Evolutionary conservation across 2,329 filamentous ascomycete species (phyloP), one percentile per base, ranked within the genome.

Genomic region (Davidsoniella virescens): DNA sequence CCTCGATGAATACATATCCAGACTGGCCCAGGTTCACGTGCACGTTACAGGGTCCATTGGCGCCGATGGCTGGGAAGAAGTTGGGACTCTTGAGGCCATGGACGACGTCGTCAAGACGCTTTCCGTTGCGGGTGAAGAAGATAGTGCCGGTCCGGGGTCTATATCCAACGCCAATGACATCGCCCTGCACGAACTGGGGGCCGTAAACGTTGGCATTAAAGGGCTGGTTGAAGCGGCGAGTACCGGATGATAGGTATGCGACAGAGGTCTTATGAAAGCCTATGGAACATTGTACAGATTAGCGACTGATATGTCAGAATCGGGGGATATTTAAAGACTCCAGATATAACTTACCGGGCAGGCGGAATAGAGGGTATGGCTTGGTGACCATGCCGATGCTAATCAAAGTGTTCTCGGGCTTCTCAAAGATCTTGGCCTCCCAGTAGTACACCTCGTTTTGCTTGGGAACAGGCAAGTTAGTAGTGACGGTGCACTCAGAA

Each of bases 361-460:
- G 68, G 59, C 92, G 75, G 64, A 98, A 98, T 44, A 96, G 69
- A 16, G 92, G 92, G 64, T 98, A 98, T 6, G 92, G 92, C 62
- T 98, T 98, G 17, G 92, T 98, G 43, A 85, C 84, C 72, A 98
- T 84, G 57, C 92, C 92, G 58, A 98, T 87, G 61, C 84, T 88
- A 55, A 98, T 75, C 56, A 87, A 69, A 0, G 87, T 94, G 53
- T 70, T 78, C 55, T 96, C 92, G 3, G 92, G 87, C 67, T 96
- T 96, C 55, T 98, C 92, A 67, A 93, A 98, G 49, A 98, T 83
- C 70, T 98, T 98, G 51, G 88, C 85, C 65, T 98, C 92, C 92
- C 92, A 98, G 66, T 98, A 98, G 65, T 98, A 98, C 9, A 96
- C 90, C 61, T 98, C 92, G 61, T 98, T 98, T 62, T 98, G 92